Conservation (phyloP, 2,329 filamentous ascomycete species). For the Lachnellula arida region DNA sequence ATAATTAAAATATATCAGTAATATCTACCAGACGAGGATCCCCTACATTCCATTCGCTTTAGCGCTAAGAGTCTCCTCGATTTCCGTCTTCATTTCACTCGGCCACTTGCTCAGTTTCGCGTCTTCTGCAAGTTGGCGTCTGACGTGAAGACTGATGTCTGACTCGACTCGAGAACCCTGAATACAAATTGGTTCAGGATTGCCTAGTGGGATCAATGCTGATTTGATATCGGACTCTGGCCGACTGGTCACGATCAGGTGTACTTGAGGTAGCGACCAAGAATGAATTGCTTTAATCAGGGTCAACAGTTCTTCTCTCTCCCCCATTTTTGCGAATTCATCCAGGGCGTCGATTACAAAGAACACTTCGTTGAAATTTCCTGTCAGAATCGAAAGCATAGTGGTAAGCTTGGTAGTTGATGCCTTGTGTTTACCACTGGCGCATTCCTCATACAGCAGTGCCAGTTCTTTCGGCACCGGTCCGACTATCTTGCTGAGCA, state of each 20-base stretch:
- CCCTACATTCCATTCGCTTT: slow-evolving; percentile 32
- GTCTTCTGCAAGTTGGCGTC: slow-evolving; percentile 16
- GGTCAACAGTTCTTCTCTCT: slow-evolving; percentile 4
- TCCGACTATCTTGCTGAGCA: slow-evolving; percentile 19
- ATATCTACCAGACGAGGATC: slow-evolving; percentile 5
- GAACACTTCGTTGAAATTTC: too few species aligned
- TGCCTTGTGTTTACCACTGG: slow-evolving; percentile 19
- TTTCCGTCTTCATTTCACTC: slow-evolving; percentile 21
- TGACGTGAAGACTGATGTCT: slow-evolving; percentile 29
- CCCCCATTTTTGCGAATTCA: slow-evolving; percentile 20
- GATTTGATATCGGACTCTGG: slow-evolving; percentile 25
- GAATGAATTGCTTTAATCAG: not conserved
- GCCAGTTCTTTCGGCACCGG: slow-evolving; percentile 23
- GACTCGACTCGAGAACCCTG: slow-evolving; percentile 17
- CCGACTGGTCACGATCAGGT: slow-evolving; percentile 22
- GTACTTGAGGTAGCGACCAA: slow-evolving; percentile 1
- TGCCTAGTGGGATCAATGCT: slow-evolving; percentile 11
- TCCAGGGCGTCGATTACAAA: slow-evolving; percentile 32
- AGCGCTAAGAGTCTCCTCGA: slow-evolving; percentile 18
- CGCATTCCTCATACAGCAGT: slow-evolving; percentile 23
- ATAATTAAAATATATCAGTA: not conserved
- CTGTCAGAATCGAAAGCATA: too few species aligned
- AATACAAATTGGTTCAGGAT: slow-evolving; percentile 19
- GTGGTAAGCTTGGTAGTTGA: too few species aligned
- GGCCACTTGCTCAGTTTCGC: slow-evolving; percentile 26